Conservation (phyloP, 495 filamentous ascomycete genomes). For the Talaromyces wortmannii region DNA sequence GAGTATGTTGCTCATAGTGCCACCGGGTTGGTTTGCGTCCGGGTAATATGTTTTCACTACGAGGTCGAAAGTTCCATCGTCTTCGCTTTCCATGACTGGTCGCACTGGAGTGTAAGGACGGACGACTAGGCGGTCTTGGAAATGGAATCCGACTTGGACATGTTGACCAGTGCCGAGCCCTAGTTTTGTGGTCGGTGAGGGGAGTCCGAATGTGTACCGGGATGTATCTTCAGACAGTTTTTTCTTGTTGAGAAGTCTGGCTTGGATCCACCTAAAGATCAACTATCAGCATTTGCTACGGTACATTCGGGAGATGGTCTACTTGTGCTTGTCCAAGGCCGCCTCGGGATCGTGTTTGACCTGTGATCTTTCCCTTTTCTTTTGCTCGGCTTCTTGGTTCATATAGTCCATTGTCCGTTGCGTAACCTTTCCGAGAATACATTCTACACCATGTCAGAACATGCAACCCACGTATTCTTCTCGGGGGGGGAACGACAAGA, state of each 20-base stretch:
- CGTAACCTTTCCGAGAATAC: slow-evolving; percentile 25
- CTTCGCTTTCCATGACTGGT: slow-evolving; percentile 26
- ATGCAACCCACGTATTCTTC: background rate
- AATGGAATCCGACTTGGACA: slow-evolving; percentile 27
- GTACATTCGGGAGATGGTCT: background rate
- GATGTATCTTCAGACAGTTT: slow-evolving; percentile 27
- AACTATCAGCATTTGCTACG: background rate
- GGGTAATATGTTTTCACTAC: slow-evolving; percentile 34
- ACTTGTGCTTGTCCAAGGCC: slow-evolving; percentile 14
- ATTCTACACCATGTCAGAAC: slow-evolving; percentile 12
- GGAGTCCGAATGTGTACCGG: slow-evolving; percentile 30
- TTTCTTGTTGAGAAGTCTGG: slow-evolving; percentile 3
- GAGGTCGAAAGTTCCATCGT: slow-evolving; percentile 32
- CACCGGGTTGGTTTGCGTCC: slow-evolving; percentile 17
- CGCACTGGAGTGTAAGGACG: slow-evolving; percentile 34
- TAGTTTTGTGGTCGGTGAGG: slow-evolving; percentile 18
- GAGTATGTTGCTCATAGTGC: slow-evolving; percentile 33
- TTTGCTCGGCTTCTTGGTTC: slow-evolving; percentile 15
- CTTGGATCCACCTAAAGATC: slow-evolving; percentile 8
- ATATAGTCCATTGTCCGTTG: slow-evolving; percentile 27
- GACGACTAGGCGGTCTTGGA: slow-evolving; percentile 28
- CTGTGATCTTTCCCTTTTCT: slow-evolving; percentile 8
- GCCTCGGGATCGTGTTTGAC: slow-evolving; percentile 2
- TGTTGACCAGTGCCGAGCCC: slow-evolving; percentile 38
- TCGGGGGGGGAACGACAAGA: no score